Conservation (phyloP, 1,284 basidiomycete species). For the Cutaneotrichosporon arboriforme region DNA sequence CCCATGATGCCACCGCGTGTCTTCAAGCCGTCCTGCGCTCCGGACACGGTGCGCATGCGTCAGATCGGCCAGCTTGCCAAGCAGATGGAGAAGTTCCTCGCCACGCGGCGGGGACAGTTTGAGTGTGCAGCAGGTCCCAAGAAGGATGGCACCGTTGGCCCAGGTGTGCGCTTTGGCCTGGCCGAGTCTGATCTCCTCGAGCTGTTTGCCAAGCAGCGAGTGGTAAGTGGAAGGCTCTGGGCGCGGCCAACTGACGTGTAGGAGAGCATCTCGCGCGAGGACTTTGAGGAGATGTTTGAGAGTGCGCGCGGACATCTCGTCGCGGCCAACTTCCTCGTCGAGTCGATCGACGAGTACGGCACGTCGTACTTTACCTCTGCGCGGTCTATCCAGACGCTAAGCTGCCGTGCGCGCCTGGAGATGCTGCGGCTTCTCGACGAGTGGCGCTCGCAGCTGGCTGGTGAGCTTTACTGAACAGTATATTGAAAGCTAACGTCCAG, state of each 20-base stretch:
- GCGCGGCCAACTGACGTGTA: slow-evolving; percentile 13
- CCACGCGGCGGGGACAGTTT: slow-evolving; percentile 62
- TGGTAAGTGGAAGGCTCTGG: slow-evolving; percentile 21
- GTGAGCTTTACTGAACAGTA: slow-evolving; percentile 58
- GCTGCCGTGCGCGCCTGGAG: slow-evolving; percentile 66
- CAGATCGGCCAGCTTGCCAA: slow-evolving; percentile 73
- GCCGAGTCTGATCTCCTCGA: slow-evolving; percentile 52
- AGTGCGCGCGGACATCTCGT: slow-evolving; percentile 77
- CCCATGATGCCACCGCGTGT: slow-evolving; percentile 72
- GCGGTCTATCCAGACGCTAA: slow-evolving; percentile 63
- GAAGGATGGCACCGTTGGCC: slow-evolving; percentile 53
- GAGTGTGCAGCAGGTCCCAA: slow-evolving; percentile 53
- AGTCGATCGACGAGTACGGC: slow-evolving; percentile 64
- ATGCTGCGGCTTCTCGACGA: slow-evolving; percentile 60
- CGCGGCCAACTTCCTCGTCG: slow-evolving; percentile 72
- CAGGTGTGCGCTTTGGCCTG: slow-evolving; percentile 69
- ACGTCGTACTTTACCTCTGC: slow-evolving; percentile 73
- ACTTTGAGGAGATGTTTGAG: slow-evolving; percentile 43
- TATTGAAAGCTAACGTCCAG: no score
- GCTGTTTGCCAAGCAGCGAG: slow-evolving; percentile 31
- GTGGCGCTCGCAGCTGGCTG: slow-evolving; percentile 63
- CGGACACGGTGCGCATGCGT: slow-evolving; percentile 72
- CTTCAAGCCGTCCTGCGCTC: slow-evolving; percentile 70
- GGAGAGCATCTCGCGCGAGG: slow-evolving; percentile 32
- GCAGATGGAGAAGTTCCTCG: slow-evolving; percentile 64